Evolutionary conservation across 345 rosid species (phyloP), one percentile per base, ranked within the genome.

Genomic region (Fremontodendron californicum): DNA sequence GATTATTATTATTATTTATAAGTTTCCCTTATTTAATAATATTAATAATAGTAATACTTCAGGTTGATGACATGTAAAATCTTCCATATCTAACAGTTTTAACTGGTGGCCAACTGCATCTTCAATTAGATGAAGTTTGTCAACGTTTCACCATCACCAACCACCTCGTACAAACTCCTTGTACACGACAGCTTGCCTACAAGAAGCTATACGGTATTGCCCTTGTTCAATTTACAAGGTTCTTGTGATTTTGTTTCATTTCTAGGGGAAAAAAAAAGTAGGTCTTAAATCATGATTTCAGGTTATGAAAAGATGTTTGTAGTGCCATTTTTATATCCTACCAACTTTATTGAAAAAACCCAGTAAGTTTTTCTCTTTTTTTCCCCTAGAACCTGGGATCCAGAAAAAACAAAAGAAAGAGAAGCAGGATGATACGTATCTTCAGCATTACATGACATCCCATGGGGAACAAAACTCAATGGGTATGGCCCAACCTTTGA

Each of bases 401-500:
- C 70, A 63, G 46, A 27, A 54, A 42, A 45, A 46, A 29, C 60
- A 23, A 63, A 74, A 75, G 60, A 77, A 73, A 61, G 54, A 57
- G 23, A 66, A 35, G 51, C 60, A 58, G 61, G 69, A 71, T 66
- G 27, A 80, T 48, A 37, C 4, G 71, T 71, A 9, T 69, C 61
- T 55, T 75, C 78, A 67, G 49, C 62, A 64, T 48, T 65, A 62
- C 45, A 77, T n/a, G n/a, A n/a, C n/a, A n/a, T 82, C n/a, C 48
- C 29, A 62, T 39, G 74, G 81, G 88, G 80, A 78, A 77, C 88
- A 81, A 73, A 54, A 70, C 69, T 75, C 55, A 73, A 75, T 80
- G 86, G 86, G 73, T 40, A 35, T 84, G 88, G 86, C 84, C 93
- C 89, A 78, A 76, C 57, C 31, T 40, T 25, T 82, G 74, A 83